phyloP scores from a whole-genome alignment of 2,329 filamentous ascomycete species.

The Talaromyces sp. region DNA sequence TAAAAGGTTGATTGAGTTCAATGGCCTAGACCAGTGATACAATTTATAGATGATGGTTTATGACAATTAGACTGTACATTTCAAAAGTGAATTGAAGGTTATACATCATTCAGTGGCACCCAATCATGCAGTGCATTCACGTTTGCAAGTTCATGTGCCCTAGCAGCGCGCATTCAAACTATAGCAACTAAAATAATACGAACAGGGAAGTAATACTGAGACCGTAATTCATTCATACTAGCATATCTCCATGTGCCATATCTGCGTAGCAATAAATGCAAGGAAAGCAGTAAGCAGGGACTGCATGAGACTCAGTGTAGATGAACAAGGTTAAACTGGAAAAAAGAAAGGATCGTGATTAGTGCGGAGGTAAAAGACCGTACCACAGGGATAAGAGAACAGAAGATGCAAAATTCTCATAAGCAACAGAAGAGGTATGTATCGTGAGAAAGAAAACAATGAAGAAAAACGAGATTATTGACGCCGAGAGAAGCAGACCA shows the following conservation, averaged over 20 bases:
- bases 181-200: too few species aligned
- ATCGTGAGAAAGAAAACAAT: slow-evolving; percentile 15
- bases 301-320: slow-evolving; percentile 17
- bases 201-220: not conserved
- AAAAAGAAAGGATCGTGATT: slow-evolving; percentile 21
- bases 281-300: slow-evolving; percentile 6
- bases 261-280: slow-evolving; percentile 25
- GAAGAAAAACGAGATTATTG: slow-evolving; percentile 9
- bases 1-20: slow-evolving; percentile 79
- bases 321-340: slow-evolving; percentile 13
- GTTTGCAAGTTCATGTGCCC: too few species aligned
- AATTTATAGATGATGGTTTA: not conserved
- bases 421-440: slow-evolving; percentile 17
- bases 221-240: slow-evolving; percentile 5
- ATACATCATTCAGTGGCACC: too few species aligned
- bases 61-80: not conserved
- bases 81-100: too few species aligned
- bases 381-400: not conserved
- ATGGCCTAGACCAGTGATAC: slow-evolving; percentile 70
- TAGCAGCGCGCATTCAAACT: too few species aligned
- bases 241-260: slow-evolving; percentile 18
- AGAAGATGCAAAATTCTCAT: slow-evolving; percentile 15
- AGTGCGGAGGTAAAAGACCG: slow-evolving; percentile 12
- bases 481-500: slow-evolving; percentile 21
- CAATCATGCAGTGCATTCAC: too few species aligned